Conservation (phyloP, 495 filamentous ascomycete genomes). For the Podospora conica region DNA sequence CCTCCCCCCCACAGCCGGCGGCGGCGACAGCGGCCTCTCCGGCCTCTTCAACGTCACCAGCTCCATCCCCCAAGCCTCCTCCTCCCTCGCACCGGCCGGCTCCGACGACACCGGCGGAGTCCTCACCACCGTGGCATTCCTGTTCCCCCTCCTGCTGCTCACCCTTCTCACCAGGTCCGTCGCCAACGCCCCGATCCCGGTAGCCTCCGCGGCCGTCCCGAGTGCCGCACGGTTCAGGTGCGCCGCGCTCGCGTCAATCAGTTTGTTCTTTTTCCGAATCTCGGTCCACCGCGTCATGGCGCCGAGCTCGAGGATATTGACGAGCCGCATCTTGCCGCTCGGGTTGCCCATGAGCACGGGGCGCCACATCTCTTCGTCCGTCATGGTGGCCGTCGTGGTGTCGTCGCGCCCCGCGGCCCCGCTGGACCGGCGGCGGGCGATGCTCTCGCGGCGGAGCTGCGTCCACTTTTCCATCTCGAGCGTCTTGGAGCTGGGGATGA, state of each 20-base stretch:
- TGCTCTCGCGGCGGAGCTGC: constrained; percentile 35
- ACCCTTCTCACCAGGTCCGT: constrained; percentile 32
- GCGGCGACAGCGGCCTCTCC: not conserved
- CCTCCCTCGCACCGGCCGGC: constrained; percentile 18
- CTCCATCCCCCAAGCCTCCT: constrained; percentile 3
- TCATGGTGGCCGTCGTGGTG: constrained; percentile 28
- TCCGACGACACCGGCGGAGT: constrained; percentile 18
- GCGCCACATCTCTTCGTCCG: constrained; percentile 56
- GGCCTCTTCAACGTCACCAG: not conserved
- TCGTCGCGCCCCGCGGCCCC: constrained; percentile 30
- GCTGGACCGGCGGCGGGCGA: constrained; percentile 28
- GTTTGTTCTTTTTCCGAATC: constrained; percentile 58
- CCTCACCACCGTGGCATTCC: constrained; percentile 16
- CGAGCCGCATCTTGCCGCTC: constrained; percentile 54
- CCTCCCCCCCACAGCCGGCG: constrained; percentile 9
- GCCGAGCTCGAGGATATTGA: constrained; percentile 63
- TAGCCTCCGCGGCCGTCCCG: constrained; percentile 30
- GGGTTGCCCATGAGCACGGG: constrained; percentile 64
- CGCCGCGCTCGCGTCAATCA: constrained; percentile 43
- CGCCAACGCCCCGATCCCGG: constrained; percentile 24
- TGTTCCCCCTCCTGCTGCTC: constrained; percentile 30
- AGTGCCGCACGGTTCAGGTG: constrained; percentile 37
- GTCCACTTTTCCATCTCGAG: constrained; percentile 47
- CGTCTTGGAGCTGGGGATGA: constrained; percentile 53
- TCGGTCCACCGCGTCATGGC: constrained; percentile 60